Conservation (phyloP, 2,329 filamentous ascomycete genomes). For the Hypoxylon sp. region DNA sequence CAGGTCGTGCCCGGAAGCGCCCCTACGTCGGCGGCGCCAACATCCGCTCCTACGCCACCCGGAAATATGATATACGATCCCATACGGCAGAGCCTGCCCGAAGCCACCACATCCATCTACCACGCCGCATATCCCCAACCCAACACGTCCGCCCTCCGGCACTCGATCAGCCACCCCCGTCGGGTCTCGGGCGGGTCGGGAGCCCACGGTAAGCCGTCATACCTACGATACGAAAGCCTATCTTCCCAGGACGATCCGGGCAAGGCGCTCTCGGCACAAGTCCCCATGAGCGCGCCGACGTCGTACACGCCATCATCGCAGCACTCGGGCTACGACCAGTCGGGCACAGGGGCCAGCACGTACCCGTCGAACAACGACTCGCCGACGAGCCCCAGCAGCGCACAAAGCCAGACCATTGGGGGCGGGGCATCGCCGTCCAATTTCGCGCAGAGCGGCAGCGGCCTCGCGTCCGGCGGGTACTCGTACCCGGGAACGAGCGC, state of each 20-base stretch:
- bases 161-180: slow-evolving; percentile 53
- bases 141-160: slow-evolving; percentile 60
- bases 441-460: slow-evolving; percentile 49
- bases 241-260: slow-evolving; percentile 48
- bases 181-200: slow-evolving; percentile 43
- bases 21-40: slow-evolving; percentile 43
- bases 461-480: slow-evolving; percentile 49
- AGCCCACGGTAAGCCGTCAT: slow-evolving; percentile 42
- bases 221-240: slow-evolving; percentile 44
- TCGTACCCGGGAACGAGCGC: slow-evolving; percentile 47
- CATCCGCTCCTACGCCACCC: slow-evolving; percentile 61
- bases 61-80: slow-evolving; percentile 72
- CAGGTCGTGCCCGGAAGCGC: slow-evolving; percentile 34
- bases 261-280: slow-evolving; percentile 47
- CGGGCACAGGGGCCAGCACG: slow-evolving; percentile 39
- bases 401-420: slow-evolving; percentile 52
- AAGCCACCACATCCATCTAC: slow-evolving; percentile 59
- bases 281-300: slow-evolving; percentile 38
- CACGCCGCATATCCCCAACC: slow-evolving; percentile 63
- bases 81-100: slow-evolving; percentile 67
- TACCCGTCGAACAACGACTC: slow-evolving; percentile 54
- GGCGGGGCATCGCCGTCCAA: slow-evolving; percentile 44
- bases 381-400: slow-evolving; percentile 51
- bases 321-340: slow-evolving; percentile 57
- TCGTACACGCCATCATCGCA: slow-evolving; percentile 58